Percentiles rank a stretch among this genome's conserved stretches.
Conservation (phyloP, 805 yeast species). For the Naumovozyma castellii region DNA sequence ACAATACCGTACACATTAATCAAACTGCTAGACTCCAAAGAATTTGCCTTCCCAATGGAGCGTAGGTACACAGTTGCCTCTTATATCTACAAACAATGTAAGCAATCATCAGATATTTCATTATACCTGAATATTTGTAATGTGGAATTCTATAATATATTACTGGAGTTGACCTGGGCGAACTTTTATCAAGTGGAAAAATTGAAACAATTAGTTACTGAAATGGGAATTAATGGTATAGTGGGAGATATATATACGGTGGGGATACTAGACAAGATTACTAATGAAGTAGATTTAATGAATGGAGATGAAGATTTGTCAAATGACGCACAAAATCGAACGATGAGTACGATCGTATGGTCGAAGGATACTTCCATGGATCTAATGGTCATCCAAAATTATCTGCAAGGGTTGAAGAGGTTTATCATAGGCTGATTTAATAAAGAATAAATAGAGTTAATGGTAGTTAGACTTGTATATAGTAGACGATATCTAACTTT, state of each 20-base stretch:
- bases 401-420: conserved; percentile 16
- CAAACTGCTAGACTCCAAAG: conserved; percentile 11
- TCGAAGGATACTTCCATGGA: conserved; percentile 18
- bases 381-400: conserved; percentile 15
- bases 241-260: conserved; percentile 25
- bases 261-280: conserved; percentile 16
- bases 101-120: conserved; percentile 17
- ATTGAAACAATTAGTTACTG: conserved; percentile 15
- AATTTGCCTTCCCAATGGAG: conserved; percentile 15
- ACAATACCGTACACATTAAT: conserved; percentile 22
- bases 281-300: conserved; percentile 13
- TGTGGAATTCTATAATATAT: conserved; percentile 24
- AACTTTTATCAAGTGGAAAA: conserved; percentile 19
- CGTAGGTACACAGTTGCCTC: conserved; percentile 20
- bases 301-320: conserved; percentile 12
- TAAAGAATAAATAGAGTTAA: too few species aligned
- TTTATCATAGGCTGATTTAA: conserved; percentile 5
- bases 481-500: too few species aligned
- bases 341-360: conserved; percentile 13
- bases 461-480: background rate
- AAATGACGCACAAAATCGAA: background rate
- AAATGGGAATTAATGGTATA: conserved; percentile 28
- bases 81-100: conserved; percentile 23
- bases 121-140: conserved; percentile 25
- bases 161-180: conserved; percentile 24